phyloP scores from a whole-genome alignment of 2,329 filamentous ascomycete genomes.

The Aspergillus japonicus region DNA sequence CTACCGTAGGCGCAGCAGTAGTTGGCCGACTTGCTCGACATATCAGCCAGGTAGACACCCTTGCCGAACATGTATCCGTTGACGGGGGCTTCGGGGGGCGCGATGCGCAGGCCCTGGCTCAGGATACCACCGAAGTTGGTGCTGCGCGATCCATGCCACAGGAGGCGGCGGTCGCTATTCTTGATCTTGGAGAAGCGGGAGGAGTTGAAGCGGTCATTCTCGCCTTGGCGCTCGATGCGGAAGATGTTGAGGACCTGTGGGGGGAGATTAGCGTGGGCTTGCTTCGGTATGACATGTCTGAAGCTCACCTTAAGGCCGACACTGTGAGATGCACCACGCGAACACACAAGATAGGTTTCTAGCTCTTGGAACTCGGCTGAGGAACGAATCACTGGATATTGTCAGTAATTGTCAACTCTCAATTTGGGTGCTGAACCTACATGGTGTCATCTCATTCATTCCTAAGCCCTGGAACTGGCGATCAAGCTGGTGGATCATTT shows the following conservation, averaged over 20 bases:
- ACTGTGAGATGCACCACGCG: constrained; percentile 66
- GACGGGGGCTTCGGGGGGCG: constrained; percentile 72
- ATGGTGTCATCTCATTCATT: constrained; percentile 72
- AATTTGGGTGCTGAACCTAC: constrained; percentile 23
- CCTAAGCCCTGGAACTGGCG: constrained; percentile 69
- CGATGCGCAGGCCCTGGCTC: constrained; percentile 83
- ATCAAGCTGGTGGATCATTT: constrained; percentile 65
- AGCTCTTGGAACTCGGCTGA: constrained; percentile 66
- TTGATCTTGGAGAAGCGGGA: constrained; percentile 53
- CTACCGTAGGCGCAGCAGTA: constrained; percentile 67
- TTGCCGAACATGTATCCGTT: constrained; percentile 88
- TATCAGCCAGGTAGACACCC: constrained; percentile 84
- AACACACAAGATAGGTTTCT: constrained; percentile 64
- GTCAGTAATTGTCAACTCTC: constrained; percentile 13
- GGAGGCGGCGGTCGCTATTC: constrained; percentile 67
- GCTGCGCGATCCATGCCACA: constrained; percentile 83
- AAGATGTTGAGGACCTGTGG: constrained; percentile 69
- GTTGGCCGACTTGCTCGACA: constrained; percentile 76
- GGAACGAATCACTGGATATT: constrained; percentile 49
- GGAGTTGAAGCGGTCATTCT: constrained; percentile 65
- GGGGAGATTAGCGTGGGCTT: background rate
- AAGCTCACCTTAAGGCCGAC: constrained; percentile 14
- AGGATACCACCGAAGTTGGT: constrained; percentile 89
- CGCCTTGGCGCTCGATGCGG: constrained; percentile 73
- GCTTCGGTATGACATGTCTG: background rate